Conservation (phyloP, 2,329 filamentous ascomycete genomes). For the Cladosporium sp. region DNA sequence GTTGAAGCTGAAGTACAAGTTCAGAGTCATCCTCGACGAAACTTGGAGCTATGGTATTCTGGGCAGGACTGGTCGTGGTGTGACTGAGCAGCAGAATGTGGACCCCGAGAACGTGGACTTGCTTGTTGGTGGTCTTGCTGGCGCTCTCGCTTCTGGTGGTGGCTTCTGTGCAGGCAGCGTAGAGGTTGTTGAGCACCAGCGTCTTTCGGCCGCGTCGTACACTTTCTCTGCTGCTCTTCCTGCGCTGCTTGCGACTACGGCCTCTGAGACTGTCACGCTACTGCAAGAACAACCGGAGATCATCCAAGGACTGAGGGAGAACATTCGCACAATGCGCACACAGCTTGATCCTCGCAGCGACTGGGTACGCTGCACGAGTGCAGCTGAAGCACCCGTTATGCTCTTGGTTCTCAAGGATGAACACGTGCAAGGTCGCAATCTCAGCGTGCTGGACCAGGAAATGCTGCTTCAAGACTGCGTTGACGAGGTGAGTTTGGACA, state of each 20-base stretch:
- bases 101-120: slow-evolving; percentile 93
- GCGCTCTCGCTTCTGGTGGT: slow-evolving; percentile 85
- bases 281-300: slow-evolving; percentile 86
- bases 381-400: slow-evolving; percentile 82
- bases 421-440: slow-evolving; percentile 68
- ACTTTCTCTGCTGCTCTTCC: slow-evolving; percentile 95
- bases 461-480: slow-evolving; percentile 83
- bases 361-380: slow-evolving; percentile 82
- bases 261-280: slow-evolving; percentile 83
- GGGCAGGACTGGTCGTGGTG: slow-evolving; percentile 83
- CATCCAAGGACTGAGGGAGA: slow-evolving; percentile 75
- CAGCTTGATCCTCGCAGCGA: slow-evolving; percentile 92
- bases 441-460: slow-evolving; percentile 77
- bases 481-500: slow-evolving; percentile 73
- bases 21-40: slow-evolving; percentile 95
- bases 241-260: slow-evolving; percentile 91
- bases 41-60: slow-evolving; percentile 96
- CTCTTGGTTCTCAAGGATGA: slow-evolving; percentile 81
- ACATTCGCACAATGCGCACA: slow-evolving; percentile 78
- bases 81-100: slow-evolving; percentile 96
- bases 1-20: slow-evolving; percentile 94
- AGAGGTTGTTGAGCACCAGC: slow-evolving; percentile 94
- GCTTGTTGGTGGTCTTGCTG: slow-evolving; percentile 90
- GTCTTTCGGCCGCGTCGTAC: slow-evolving; percentile 87
- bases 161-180: slow-evolving; percentile 92